These are phyloP conservation scores for Citrus hindsii DNA, from an alignment of 345 rosid genomes.

Conservation along the genomic window DNA sequence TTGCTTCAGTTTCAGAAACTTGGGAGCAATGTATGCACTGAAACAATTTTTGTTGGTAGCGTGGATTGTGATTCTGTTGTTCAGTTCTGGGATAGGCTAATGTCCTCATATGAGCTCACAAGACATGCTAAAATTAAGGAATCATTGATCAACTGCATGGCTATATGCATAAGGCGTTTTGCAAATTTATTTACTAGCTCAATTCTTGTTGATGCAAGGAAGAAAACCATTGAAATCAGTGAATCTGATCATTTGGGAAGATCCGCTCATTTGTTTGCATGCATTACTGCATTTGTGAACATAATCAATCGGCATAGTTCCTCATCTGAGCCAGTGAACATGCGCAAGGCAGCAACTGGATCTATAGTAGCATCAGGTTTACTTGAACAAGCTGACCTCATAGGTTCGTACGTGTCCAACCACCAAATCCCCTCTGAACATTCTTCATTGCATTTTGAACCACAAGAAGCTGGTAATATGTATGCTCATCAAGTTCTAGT, in stretches of 20 bases:
- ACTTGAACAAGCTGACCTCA: constrained; percentile 70
- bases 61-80: constrained; percentile 51
- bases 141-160: constrained; percentile 78
- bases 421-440: constrained; percentile 27
- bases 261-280: constrained; percentile 37
- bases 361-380: constrained; percentile 82
- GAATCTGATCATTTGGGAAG: constrained; percentile 29
- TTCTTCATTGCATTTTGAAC: constrained; percentile 20
- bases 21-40: constrained; percentile 16
- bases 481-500: constrained; percentile 59
- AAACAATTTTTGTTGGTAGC: constrained; percentile 45
- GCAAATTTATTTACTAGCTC: constrained; percentile 31
- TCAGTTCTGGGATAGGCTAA: constrained; percentile 65
- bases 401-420: constrained; percentile 48
- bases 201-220: constrained; percentile 21
- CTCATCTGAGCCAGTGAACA: constrained; percentile 74
- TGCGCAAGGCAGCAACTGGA: constrained; percentile 81
- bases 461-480: constrained; percentile 33
- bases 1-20: constrained; percentile 49
- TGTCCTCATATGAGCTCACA: constrained; percentile 47
- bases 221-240: constrained; percentile 14
- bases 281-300: constrained; percentile 47
- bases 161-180: constrained; percentile 63
- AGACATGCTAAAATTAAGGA: constrained; percentile 64
- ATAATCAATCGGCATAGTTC: constrained; percentile 65